These are phyloP conservation scores for Cadophora gregata DNA, from an alignment of 2,329 filamentous ascomycete species.

Conservation along the genomic window DNA sequence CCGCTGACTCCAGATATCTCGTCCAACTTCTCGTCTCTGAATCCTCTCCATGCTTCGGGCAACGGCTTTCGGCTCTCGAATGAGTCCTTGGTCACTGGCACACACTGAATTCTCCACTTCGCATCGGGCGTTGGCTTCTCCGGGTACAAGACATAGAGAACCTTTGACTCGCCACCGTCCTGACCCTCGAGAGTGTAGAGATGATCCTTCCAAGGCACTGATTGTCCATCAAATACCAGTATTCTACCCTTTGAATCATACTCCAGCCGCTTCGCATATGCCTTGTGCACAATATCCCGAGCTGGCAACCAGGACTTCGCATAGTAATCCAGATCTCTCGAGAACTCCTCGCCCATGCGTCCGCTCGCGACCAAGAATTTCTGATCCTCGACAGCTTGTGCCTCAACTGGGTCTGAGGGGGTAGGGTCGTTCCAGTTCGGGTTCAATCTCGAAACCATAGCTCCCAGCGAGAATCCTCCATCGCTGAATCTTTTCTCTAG, in stretches of 20 bases:
- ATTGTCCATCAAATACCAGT: conserved; percentile 76
- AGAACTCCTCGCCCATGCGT: conserved; percentile 90
- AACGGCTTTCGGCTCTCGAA: conserved; percentile 93
- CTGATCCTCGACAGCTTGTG: conserved; percentile 79
- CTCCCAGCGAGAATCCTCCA: conserved; percentile 82
- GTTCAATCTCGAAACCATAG: conserved; percentile 82
- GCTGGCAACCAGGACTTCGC: conserved; percentile 84
- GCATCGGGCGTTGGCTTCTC: conserved; percentile 76
- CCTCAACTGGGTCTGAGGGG: conserved; percentile 58
- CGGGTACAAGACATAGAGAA: conserved; percentile 90
- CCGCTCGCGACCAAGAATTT: conserved; percentile 78
- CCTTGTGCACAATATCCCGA: conserved; percentile 75
- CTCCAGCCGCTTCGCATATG: conserved; percentile 72
- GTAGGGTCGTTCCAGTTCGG: conserved; percentile 76
- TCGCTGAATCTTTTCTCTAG: conserved; percentile 84
- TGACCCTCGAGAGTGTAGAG: conserved; percentile 84
- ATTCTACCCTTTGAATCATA: conserved; percentile 79
- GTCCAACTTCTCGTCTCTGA: conserved; percentile 85
- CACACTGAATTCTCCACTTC: conserved; percentile 94
- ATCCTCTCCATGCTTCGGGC: conserved; percentile 89
- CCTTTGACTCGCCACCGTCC: conserved; percentile 57
- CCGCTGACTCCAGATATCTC: conserved; percentile 71
- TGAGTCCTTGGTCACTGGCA: conserved; percentile 82
- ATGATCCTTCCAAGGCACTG: conserved; percentile 96
- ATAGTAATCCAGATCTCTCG: conserved; percentile 79